phyloP scores from a whole-genome alignment of 2,329 filamentous ascomycete species.

The Apiospora malaysiana region DNA sequence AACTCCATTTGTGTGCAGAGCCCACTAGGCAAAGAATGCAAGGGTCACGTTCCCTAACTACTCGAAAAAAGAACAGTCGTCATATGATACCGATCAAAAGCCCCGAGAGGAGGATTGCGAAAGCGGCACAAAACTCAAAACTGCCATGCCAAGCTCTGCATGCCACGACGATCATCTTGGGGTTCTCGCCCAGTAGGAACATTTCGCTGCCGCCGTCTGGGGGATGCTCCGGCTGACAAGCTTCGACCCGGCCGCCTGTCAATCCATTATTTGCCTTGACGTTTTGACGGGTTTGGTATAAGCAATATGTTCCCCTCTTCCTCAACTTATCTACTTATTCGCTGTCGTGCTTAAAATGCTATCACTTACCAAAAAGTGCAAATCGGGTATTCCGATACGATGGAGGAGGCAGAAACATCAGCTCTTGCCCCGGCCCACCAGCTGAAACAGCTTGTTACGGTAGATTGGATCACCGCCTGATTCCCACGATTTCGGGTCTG shows the following conservation, averaged over 20 bases:
- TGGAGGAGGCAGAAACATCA: not conserved
- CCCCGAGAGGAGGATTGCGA: not conserved
- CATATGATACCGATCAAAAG: not conserved
- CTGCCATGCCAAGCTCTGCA: slow-evolving; percentile 13
- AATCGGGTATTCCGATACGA: not conserved
- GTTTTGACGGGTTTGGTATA: not conserved
- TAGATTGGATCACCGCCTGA: not conserved
- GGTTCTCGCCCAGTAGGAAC: not conserved
- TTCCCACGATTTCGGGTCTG: not conserved
- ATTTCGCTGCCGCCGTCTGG: not conserved
- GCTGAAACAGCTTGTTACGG: slow-evolving; percentile 11
- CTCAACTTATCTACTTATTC: not conserved
- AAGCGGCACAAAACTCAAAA: slow-evolving; percentile 16
- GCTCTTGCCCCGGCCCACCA: not conserved
- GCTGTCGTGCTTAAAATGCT: not conserved
- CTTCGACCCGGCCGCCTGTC: slow-evolving; percentile 5
- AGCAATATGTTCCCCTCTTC: not conserved
- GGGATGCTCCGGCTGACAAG: not conserved
- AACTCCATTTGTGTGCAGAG: not conserved
- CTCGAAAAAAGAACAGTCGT: slow-evolving; percentile 1
- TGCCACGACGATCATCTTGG: not conserved
- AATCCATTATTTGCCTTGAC: not conserved
- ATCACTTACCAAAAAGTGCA: not conserved
- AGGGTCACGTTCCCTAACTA: not conserved
- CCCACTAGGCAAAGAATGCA: not conserved